These are phyloP conservation scores for Pseudogymnoascus sp. DNA, from an alignment of 2,329 filamentous ascomycete genomes.

Conservation along the genomic window DNA sequence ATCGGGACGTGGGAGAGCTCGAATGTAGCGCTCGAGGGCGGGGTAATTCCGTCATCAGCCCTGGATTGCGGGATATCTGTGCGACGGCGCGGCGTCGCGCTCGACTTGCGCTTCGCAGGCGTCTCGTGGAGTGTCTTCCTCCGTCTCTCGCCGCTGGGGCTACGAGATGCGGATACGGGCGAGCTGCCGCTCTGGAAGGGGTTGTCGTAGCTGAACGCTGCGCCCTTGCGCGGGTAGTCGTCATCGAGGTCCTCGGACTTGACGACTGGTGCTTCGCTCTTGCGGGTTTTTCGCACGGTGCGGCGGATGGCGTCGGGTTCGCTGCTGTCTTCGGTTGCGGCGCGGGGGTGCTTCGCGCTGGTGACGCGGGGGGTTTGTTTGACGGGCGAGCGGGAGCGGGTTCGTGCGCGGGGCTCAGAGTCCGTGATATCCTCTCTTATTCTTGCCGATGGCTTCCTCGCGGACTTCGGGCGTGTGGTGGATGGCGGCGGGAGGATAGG, in stretches of 20 bases:
- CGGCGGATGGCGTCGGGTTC: constrained; percentile 31
- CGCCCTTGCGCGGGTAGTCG: constrained; percentile 27
- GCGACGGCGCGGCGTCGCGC: constrained; percentile 37
- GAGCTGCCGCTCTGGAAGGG: constrained; percentile 86
- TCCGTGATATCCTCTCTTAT: constrained; percentile 44
- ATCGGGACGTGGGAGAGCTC: constrained; percentile 22
- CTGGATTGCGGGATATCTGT: constrained; percentile 38
- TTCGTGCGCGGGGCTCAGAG: constrained; percentile 30
- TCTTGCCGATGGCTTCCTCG: constrained; percentile 44
- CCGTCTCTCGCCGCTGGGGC: constrained; percentile 41
- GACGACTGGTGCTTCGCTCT: constrained; percentile 38
- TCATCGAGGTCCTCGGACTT: constrained; percentile 45
- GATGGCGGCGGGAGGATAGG: constrained; percentile 38
- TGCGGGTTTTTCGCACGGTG: constrained; percentile 43
- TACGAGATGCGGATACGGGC: constrained; percentile 44
- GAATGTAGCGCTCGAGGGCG: constrained; percentile 49
- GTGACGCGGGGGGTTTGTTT: constrained; percentile 44
- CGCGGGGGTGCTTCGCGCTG: constrained; percentile 45
- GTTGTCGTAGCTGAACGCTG: constrained; percentile 80
- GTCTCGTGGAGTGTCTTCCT: constrained; percentile 23
- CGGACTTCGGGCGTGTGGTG: constrained; percentile 45
- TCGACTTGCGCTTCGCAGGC: constrained; percentile 21
- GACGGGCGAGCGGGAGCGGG: constrained; percentile 38
- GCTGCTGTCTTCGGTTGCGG: constrained; percentile 40
- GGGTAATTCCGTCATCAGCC: constrained; percentile 43